phyloP scores from a whole-genome alignment of 176 grass and related monocot genomes.

The Raddia guianensis region DNA sequence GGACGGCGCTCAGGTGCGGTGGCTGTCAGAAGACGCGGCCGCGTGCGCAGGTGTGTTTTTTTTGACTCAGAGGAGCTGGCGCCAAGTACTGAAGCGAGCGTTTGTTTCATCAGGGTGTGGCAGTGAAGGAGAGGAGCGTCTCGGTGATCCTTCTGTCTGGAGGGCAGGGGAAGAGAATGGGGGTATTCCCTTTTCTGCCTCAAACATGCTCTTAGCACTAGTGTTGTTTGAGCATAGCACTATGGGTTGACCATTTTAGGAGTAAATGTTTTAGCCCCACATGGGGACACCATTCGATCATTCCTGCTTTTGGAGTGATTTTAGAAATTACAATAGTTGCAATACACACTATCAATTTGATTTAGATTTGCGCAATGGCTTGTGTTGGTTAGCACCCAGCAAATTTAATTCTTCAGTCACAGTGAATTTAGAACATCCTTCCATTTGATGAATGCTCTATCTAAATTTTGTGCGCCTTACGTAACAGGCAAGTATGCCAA shows the following conservation, averaged over 20 bases:
- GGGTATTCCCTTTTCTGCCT: conserved; percentile 53
- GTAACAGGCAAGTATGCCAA: conserved; percentile 88
- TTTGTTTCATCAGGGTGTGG: conserved; percentile 44
- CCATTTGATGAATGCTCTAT: neutral
- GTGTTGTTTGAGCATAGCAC: neutral
- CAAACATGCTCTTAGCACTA: neutral
- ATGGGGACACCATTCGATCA: neutral
- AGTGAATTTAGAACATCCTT: neutral
- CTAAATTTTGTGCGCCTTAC: conserved; percentile 32
- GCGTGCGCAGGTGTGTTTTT: neutral
- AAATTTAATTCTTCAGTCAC: neutral
- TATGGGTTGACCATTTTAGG: neutral
- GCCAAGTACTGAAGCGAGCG: neutral
- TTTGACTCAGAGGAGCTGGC: neutral
- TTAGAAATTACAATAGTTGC: neutral
- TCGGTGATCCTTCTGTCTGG: conserved; percentile 92
- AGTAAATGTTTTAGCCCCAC: neutral
- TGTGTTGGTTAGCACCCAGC: neutral
- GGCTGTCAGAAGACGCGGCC: neutral
- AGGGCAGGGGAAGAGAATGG: conserved; percentile 87
- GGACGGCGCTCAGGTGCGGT: conserved; percentile 41
- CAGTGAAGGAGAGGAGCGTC: conserved; percentile 81
- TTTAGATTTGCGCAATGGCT: neutral
- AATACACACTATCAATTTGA: conserved; percentile 8
- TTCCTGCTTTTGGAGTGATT: neutral